Conservation (phyloP, 2,329 filamentous ascomycete species). For the Lizonia empirigonia region DNA sequence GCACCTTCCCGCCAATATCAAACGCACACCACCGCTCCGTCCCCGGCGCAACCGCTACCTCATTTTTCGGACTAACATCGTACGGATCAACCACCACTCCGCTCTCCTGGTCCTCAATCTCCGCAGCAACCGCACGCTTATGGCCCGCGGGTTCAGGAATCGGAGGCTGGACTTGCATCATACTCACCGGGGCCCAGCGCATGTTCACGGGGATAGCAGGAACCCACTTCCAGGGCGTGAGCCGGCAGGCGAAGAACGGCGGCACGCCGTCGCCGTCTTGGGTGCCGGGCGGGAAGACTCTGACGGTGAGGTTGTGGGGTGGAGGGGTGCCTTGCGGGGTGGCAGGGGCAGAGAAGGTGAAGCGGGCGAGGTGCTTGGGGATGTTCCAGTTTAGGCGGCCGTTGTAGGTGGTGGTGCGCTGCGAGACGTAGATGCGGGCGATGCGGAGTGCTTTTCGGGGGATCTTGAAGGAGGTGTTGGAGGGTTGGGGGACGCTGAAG, state of each 20-base stretch:
- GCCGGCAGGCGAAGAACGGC: conserved; percentile 35
- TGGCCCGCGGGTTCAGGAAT: conserved; percentile 22
- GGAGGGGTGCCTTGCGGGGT: conserved; percentile 22
- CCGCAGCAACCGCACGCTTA: conserved; percentile 13
- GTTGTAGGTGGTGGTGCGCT: conserved; percentile 42
- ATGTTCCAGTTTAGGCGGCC: conserved; percentile 46
- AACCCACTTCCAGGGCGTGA: conserved; percentile 37
- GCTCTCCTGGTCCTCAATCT: conserved; percentile 8
- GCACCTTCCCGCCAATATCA: conserved; percentile 24
- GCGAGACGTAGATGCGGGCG: conserved; percentile 42
- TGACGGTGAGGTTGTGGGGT: conserved; percentile 29
- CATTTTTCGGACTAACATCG: conserved; percentile 26
- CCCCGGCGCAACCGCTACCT: conserved; percentile 27
- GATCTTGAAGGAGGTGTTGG: conserved; percentile 21
- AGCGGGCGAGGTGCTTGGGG: conserved; percentile 44
- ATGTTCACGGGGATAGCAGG: conserved; percentile 34
- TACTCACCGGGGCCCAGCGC: conserved; percentile 30
- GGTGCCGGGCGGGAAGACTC: conserved; percentile 34
- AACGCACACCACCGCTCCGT: conserved; percentile 37
- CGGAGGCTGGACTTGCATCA: conserved; percentile 32
- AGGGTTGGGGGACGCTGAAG: conserved; percentile 33
- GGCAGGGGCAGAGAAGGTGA: conserved; percentile 36
- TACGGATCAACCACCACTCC: conserved; percentile 26
- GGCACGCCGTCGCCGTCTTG: conserved; percentile 27
- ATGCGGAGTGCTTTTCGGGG: conserved; percentile 39